Percentiles rank a stretch among this genome's conserved stretches.
phyloP scores from a whole-genome alignment of 768 basidiomycete species.

The Phaeolepiota aurea region DNA sequence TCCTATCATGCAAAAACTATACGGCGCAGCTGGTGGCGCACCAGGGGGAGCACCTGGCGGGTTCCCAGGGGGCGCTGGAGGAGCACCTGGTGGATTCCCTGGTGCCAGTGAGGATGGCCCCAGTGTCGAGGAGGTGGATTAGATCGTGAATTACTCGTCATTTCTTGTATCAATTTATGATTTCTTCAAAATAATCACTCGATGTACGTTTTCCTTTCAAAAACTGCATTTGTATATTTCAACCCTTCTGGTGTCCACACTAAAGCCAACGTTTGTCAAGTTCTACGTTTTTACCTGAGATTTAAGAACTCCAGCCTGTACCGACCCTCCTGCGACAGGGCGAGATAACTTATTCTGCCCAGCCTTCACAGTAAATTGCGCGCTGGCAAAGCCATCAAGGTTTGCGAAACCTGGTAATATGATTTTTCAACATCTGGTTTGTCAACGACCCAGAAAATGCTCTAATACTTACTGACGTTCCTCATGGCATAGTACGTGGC shows the following conservation, averaged over 20 bases:
- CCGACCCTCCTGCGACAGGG: constrained; percentile 39
- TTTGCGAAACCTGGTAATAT: constrained; percentile 26
- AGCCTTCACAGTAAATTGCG: constrained; percentile 30
- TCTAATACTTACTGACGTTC: constrained; percentile 28
- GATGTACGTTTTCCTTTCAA: constrained; percentile 3
- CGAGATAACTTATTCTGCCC: constrained; percentile 38
- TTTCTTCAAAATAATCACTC: constrained; percentile 14
- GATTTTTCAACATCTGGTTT: neutral
- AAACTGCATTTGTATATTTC: neutral
- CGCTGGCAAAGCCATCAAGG: constrained; percentile 34
- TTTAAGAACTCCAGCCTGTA: constrained; percentile 36
- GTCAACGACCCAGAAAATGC: too few species aligned
- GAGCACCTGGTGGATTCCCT: constrained; percentile 58
- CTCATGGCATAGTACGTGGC: constrained; percentile 51
- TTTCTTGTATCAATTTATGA: constrained; percentile 11
- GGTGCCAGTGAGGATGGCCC: constrained; percentile 76
- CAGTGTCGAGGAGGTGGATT: constrained; percentile 88
- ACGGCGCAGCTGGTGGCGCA: constrained; percentile 52
- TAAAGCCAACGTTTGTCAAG: too few species aligned
- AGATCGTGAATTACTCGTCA: too few species aligned
- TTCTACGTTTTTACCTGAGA: neutral
- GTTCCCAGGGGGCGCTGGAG: constrained; percentile 50
- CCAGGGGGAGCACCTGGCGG: constrained; percentile 44
- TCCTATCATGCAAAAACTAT: constrained; percentile 65
- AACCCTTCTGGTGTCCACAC: neutral